These are phyloP conservation scores for Lentinula raphanica DNA, from an alignment of 768 basidiomycete genomes.

Conservation along the genomic window DNA sequence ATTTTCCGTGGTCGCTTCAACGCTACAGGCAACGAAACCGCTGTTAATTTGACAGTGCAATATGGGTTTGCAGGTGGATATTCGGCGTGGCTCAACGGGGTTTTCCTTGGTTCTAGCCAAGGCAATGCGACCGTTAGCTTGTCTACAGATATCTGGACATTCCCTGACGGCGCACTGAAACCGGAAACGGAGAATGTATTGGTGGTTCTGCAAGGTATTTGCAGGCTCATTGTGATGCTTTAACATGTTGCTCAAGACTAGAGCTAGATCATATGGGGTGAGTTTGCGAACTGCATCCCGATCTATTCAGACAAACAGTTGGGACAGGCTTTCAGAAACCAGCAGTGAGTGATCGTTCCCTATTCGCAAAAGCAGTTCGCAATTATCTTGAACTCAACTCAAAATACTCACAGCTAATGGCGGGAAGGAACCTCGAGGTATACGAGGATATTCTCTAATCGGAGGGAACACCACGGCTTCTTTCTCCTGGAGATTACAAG, in stretches of 20 bases:
- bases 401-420: constrained; percentile 30
- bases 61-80: constrained; percentile 49
- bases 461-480: constrained; percentile 36
- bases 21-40: constrained; percentile 43
- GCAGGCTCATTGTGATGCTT: neutral
- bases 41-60: constrained; percentile 40
- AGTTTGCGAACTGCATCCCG: neutral
- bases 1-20: constrained; percentile 50
- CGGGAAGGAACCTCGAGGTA: constrained; percentile 46
- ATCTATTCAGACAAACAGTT: neutral
- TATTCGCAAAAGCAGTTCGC: too few relatives aligned
- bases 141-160: constrained; percentile 36
- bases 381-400: neutral
- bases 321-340: constrained; percentile 30
- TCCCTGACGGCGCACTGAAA: constrained; percentile 30
- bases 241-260: neutral
- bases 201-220: constrained; percentile 29
- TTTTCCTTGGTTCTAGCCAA: constrained; percentile 45
- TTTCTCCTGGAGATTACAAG: constrained; percentile 37
- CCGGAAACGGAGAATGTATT: constrained; percentile 38
- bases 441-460: constrained; percentile 38
- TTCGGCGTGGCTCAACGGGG: constrained; percentile 44
- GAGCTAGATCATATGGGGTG: constrained; percentile 46
- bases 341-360: constrained; percentile 30
- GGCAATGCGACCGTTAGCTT: constrained; percentile 37